phyloP scores from a whole-genome alignment of 75 land plant species.

The Pinus tabuliformis region DNA sequence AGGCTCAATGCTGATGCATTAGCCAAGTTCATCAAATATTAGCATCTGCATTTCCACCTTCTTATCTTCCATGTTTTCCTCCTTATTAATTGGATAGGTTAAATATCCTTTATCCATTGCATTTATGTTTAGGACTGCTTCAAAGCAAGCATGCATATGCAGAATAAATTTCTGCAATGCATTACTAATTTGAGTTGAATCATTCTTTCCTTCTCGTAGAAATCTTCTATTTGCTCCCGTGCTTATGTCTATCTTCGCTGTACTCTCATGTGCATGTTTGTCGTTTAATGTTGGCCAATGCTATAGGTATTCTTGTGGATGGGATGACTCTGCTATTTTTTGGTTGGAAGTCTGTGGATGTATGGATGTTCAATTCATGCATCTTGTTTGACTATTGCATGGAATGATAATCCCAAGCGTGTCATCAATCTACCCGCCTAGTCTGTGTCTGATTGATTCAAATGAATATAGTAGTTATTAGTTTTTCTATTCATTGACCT shows the following conservation, averaged over 20 bases:
- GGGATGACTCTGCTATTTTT: not conserved
- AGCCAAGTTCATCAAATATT: not conserved
- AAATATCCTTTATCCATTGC: not conserved
- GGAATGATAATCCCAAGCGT: conserved; percentile 1
- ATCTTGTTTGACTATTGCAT: conserved; percentile 1
- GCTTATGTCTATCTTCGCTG: not conserved
- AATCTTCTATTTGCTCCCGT: not conserved
- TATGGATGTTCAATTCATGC: conserved; percentile 4
- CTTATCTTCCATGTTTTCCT: not conserved
- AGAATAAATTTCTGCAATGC: conserved; percentile 5
- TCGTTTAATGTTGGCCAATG: not conserved
- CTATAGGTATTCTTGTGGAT: not conserved
- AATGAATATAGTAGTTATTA: not conserved
- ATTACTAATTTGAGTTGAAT: not conserved
- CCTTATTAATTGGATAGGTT: not conserved
- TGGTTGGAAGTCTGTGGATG: not conserved
- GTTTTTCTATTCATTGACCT: conserved; percentile 5
- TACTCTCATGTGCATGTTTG: conserved; percentile 2
- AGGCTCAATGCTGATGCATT: conserved; percentile 1
- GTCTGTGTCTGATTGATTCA: not conserved
- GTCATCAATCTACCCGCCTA: not conserved
- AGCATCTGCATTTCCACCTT: not conserved
- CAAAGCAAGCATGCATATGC: not conserved
- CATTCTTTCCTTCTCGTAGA: not conserved
- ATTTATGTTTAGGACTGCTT: not conserved